These are phyloP conservation scores for Cruciata laevipes DNA, from an alignment of 257 asterid species.

Conservation along the genomic window DNA sequence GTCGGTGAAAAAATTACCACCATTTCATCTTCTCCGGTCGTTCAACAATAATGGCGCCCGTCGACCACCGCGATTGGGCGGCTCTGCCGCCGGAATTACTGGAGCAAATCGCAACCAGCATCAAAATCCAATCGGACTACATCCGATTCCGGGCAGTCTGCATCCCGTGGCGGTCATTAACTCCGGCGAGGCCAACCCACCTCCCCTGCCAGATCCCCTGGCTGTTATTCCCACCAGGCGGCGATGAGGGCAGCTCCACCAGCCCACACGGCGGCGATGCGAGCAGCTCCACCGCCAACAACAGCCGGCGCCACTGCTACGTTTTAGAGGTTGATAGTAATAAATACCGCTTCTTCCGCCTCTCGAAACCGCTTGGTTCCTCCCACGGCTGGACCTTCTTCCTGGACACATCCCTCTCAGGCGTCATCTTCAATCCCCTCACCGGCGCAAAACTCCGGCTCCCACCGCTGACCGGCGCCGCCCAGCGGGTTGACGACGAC, in stretches of 20 bases:
- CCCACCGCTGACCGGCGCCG: slow-evolving; percentile 37
- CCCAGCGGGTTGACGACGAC: too few species aligned
- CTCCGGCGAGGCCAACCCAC: slow-evolving; percentile 36
- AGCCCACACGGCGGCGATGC: too few species aligned
- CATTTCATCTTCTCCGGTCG: too few species aligned
- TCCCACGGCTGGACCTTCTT: slow-evolving; percentile 65
- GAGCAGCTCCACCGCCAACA: slow-evolving; percentile 13
- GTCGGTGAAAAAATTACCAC: too few species aligned
- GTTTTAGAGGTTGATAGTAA: slow-evolving; percentile 39
- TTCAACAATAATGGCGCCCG: slow-evolving; percentile 16
- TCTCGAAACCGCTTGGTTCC: slow-evolving; percentile 74
- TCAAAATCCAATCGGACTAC: slow-evolving; percentile 45
- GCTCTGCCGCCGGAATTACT: slow-evolving; percentile 67
- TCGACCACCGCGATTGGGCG: slow-evolving; percentile 59
- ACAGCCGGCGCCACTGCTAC: slow-evolving; percentile 31
- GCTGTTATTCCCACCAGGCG: slow-evolving; percentile 26
- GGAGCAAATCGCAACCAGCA: slow-evolving; percentile 29
- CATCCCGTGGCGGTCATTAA: slow-evolving; percentile 44
- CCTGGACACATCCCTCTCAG: slow-evolving; percentile 57
- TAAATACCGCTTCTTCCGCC: slow-evolving; percentile 36
- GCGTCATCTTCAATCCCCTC: slow-evolving; percentile 65
- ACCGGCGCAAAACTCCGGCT: slow-evolving; percentile 46
- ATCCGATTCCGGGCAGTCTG: slow-evolving; percentile 70
- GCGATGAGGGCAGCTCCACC: too few species aligned
- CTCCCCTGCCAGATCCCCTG: slow-evolving; percentile 77